Conservation (phyloP, 306 rosid species). For the Hylodesmum podocarpum region DNA sequence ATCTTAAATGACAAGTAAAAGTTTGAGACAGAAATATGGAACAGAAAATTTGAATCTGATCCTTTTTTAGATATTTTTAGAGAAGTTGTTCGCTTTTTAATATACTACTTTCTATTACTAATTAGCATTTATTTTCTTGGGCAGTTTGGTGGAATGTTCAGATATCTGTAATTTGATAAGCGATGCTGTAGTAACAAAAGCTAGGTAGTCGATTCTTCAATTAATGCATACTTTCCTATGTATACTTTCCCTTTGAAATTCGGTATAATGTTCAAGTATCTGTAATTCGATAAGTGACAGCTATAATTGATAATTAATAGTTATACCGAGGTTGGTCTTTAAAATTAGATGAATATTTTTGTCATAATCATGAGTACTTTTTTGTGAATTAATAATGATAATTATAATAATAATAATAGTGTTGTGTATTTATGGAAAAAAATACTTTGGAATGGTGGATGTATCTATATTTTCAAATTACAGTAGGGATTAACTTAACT, state of each 20-base stretch:
- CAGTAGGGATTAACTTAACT: not conserved
- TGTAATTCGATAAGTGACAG: constrained; percentile 65
- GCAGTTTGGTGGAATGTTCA: constrained; percentile 96
- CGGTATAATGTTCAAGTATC: constrained; percentile 84
- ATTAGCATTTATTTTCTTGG: constrained; percentile 1
- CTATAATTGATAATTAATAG: not conserved
- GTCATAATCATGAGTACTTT: not conserved
- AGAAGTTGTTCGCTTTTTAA: too few relatives aligned
- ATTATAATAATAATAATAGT: too few relatives aligned
- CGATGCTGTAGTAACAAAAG: constrained; percentile 43
- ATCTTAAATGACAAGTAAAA: too few relatives aligned
- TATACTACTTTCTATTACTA: not conserved
- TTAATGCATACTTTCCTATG: not conserved
- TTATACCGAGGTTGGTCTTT: not conserved
- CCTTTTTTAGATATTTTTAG: too few relatives aligned
- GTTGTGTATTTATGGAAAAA: too few relatives aligned
- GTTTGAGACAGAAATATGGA: too few relatives aligned
- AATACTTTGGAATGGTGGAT: too few relatives aligned
- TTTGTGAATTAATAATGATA: too few relatives aligned
- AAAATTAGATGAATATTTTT: not conserved
- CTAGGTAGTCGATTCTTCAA: not conserved
- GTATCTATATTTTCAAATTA: not conserved
- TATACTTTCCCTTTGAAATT: constrained; percentile 42
- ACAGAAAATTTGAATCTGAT: too few relatives aligned
- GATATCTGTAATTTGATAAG: constrained; percentile 87